phyloP scores from a whole-genome alignment of 257 asterid genomes.

The Plantago major region DNA sequence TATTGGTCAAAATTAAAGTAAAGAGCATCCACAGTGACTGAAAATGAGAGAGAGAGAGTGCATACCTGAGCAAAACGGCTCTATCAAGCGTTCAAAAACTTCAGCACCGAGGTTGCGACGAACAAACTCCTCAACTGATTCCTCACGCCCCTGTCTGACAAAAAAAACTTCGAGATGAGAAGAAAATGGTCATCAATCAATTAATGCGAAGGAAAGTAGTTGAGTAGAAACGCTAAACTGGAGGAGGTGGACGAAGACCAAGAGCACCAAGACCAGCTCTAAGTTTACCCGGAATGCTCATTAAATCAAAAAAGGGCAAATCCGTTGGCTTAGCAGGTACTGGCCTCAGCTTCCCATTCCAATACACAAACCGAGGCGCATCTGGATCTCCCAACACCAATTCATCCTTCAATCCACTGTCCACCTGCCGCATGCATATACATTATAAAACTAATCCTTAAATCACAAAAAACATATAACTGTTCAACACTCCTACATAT shows the following conservation, averaged over 20 bases:
- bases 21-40: neutral
- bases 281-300: constrained; percentile 79
- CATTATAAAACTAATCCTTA: too few relatives aligned
- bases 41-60: constrained; percentile 6
- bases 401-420: constrained; percentile 81
- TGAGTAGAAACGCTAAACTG: constrained; percentile 51
- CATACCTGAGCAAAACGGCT: constrained; percentile 96
- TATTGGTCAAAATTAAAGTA: too few relatives aligned
- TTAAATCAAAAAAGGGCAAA: constrained; percentile 81
- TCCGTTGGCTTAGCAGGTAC: constrained; percentile 71
- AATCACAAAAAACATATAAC: too few relatives aligned
- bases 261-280: constrained; percentile 97
- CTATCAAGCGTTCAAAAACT: constrained; percentile 94
- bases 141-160: constrained; percentile 83
- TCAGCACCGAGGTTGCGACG: constrained; percentile 91
- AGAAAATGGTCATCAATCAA: constrained; percentile 14
- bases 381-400: constrained; percentile 88
- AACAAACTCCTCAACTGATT: constrained; percentile 92
- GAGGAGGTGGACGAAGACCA: constrained; percentile 90
- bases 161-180: constrained; percentile 27
- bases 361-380: constrained; percentile 88
- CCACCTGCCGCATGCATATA: constrained; percentile 40
- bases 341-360: constrained; percentile 92
- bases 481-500: too few relatives aligned
- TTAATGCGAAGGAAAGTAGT: constrained; percentile 1